phyloP scores from a whole-genome alignment of 371 early-diverging fungal genomes.

The Blakeslea trispora region DNA sequence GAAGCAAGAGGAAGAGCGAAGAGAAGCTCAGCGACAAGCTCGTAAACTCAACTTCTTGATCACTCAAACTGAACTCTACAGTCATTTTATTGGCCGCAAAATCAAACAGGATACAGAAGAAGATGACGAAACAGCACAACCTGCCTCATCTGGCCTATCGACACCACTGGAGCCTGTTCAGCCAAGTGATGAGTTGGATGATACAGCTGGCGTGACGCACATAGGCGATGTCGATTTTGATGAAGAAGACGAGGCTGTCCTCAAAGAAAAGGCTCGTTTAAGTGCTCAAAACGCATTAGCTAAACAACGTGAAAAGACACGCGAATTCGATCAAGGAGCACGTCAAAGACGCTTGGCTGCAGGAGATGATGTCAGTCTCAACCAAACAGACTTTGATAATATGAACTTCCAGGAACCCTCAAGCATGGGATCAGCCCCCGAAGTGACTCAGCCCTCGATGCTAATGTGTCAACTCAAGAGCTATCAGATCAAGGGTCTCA shows the following conservation, averaged over 20 bases:
- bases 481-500: conserved; percentile 98
- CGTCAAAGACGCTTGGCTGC: conserved; percentile 50
- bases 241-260: conserved; percentile 70
- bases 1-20: conserved; percentile 85
- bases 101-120: conserved; percentile 51
- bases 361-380: conserved; percentile 45
- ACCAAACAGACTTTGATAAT: conserved; percentile 66
- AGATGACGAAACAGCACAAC: conserved; percentile 50
- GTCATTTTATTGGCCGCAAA: conserved; percentile 93
- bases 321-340: conserved; percentile 71
- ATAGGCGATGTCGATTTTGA: conserved; percentile 79
- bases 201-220: conserved; percentile 20
- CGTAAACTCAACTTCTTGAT: conserved; percentile 96
- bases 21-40: conserved; percentile 89
- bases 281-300: conserved; percentile 82
- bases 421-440: conserved; percentile 69
- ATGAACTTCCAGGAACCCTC: conserved; percentile 88
- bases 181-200: conserved; percentile 19
- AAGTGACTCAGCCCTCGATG: conserved; percentile 85
- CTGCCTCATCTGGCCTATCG: conserved; percentile 26
- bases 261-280: conserved; percentile 71
- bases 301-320: conserved; percentile 70
- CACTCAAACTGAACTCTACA: conserved; percentile 96
- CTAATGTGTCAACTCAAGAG: conserved; percentile 88
- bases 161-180: conserved; percentile 19